These are phyloP conservation scores for Candida vartiovaarae DNA, from an alignment of 805 yeast genomes.

Conservation along the genomic window DNA sequence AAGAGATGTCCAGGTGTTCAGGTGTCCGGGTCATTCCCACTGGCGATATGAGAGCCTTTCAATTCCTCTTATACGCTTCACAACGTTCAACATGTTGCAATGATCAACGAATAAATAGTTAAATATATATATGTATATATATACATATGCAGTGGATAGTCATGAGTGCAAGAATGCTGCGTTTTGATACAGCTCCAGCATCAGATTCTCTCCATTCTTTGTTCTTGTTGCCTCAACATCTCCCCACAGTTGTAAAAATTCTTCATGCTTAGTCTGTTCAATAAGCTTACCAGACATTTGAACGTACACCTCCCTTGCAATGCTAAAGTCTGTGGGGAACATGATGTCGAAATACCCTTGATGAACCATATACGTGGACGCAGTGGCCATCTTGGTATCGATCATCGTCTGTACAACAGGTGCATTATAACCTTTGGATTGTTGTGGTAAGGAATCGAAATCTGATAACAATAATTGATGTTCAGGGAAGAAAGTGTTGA, in stretches of 20 bases:
- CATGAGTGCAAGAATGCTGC: constrained; percentile 30
- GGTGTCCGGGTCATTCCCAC: too few relatives aligned
- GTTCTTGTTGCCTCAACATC: constrained; percentile 62
- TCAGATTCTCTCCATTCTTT: constrained; percentile 75
- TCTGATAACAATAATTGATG: constrained; percentile 73
- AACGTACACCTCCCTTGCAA: constrained; percentile 54
- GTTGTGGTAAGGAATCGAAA: constrained; percentile 36
- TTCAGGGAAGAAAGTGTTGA: constrained; percentile 61
- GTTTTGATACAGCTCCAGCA: constrained; percentile 69
- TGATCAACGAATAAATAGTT: too few relatives aligned
- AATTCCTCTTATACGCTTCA: too few relatives aligned
- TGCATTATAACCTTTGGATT: constrained; percentile 51
- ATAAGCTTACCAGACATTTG: constrained; percentile 57
- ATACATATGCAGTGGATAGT: neutral
- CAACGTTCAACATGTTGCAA: too few relatives aligned
- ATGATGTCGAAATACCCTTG: constrained; percentile 84
- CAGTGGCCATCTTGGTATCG: constrained; percentile 58
- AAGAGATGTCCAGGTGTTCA: too few relatives aligned
- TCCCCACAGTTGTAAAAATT: constrained; percentile 65
- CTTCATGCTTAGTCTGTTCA: constrained; percentile 49
- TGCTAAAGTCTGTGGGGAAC: constrained; percentile 74
- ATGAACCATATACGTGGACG: constrained; percentile 69
- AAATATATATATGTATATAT: neutral
- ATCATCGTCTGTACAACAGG: constrained; percentile 80
- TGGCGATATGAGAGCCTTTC: too few relatives aligned